phyloP scores from a whole-genome alignment of 2,329 filamentous ascomycete species.

The Elsinoe australis region DNA sequence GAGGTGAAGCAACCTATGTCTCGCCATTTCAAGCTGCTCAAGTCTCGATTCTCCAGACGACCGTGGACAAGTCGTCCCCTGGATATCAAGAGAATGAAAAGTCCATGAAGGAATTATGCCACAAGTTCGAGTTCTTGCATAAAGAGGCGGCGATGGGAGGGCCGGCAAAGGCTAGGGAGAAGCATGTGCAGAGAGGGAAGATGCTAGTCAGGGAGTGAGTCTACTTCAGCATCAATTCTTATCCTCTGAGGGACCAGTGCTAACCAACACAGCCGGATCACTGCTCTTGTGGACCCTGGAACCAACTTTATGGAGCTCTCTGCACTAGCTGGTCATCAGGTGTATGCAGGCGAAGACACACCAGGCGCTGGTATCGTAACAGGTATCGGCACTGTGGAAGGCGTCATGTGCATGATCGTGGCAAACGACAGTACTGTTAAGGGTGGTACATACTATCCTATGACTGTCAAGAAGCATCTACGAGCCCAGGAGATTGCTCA shows the following conservation, averaged over 20 bases:
- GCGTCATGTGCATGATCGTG: slow-evolving; percentile 85
- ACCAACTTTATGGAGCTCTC: slow-evolving; percentile 91
- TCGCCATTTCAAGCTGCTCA: slow-evolving; percentile 73
- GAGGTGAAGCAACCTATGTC: slow-evolving; percentile 59
- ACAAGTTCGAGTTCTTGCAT: slow-evolving; percentile 62
- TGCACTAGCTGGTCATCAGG: slow-evolving; percentile 74
- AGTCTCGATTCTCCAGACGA: slow-evolving; percentile 69
- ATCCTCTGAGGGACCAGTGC: background rate
- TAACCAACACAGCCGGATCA: slow-evolving; percentile 53
- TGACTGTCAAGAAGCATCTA: slow-evolving; percentile 96
- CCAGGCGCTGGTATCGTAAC: slow-evolving; percentile 88
- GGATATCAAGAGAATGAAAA: slow-evolving; percentile 74
- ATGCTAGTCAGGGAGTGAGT: slow-evolving; percentile 76
- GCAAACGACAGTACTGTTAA: slow-evolving; percentile 97
- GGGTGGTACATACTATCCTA: slow-evolving; percentile 92
- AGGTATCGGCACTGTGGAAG: slow-evolving; percentile 81
- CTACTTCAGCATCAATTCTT: background rate
- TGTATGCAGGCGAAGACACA: slow-evolving; percentile 82
- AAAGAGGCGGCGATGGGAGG: slow-evolving; percentile 57
- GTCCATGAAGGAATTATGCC: slow-evolving; percentile 68
- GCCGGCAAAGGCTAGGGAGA: slow-evolving; percentile 70
- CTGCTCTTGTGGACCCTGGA: slow-evolving; percentile 78
- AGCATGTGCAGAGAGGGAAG: slow-evolving; percentile 81
- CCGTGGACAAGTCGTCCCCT: slow-evolving; percentile 66
- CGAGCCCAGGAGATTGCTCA: slow-evolving; percentile 83